These are phyloP conservation scores for Phoma sp. DNA, from an alignment of 2,329 filamentous ascomycete genomes.

Conservation along the genomic window DNA sequence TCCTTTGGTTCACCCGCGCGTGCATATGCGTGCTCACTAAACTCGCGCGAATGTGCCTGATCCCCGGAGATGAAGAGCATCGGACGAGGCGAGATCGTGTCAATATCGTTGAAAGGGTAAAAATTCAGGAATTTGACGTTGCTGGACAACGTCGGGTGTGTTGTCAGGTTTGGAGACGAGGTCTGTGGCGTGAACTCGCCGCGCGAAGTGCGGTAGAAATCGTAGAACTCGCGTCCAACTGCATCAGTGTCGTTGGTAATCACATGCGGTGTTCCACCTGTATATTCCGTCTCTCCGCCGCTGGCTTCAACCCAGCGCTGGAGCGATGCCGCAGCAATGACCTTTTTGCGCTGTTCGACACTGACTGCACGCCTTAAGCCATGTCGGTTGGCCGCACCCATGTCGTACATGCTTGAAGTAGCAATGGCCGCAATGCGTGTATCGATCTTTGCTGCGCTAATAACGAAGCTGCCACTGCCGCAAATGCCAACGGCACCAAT, in stretches of 20 bases:
- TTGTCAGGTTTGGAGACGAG: constrained; percentile 5
- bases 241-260: constrained; percentile 27
- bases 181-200: constrained; percentile 41
- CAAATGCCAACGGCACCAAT: background rate
- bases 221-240: constrained; percentile 39
- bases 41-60: constrained; percentile 38
- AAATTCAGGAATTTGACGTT: constrained; percentile 32
- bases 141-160: background rate
- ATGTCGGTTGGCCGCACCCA: too few relatives aligned
- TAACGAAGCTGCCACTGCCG: background rate
- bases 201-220: constrained; percentile 44
- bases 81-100: constrained; percentile 40
- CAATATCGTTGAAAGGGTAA: constrained; percentile 40
- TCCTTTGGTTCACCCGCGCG: constrained; percentile 49
- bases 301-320: too few relatives aligned
- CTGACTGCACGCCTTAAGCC: too few relatives aligned
- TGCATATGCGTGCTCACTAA: constrained; percentile 36
- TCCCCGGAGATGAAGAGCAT: constrained; percentile 38
- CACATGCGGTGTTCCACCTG: background rate
- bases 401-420: too few relatives aligned
- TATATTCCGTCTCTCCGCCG: background rate
- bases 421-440: too few relatives aligned
- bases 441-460: background rate
- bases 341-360: too few relatives aligned
- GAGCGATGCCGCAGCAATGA: too few relatives aligned